Base-by-base conservation (phyloP, 2,329 filamentous ascomycete species). In the Penicillium aurantiogriseum region DNA sequence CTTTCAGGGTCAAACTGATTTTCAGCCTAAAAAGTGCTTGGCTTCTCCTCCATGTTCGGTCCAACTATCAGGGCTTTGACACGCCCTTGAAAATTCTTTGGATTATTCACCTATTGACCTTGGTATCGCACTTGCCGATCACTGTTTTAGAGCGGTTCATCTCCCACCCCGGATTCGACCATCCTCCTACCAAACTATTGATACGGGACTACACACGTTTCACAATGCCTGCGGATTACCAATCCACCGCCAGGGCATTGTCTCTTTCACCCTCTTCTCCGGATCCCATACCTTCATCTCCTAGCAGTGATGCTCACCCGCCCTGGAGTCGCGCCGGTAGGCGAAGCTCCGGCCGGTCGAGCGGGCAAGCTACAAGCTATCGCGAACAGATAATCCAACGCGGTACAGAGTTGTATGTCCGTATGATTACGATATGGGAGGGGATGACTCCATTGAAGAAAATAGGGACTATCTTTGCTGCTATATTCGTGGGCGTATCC, bases 401-500 rank as follows among this genome's bases (percentile, higher is more conserved):
- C 45, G 71, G 70, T 7, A 72, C 73, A 55, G 67, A 67, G 40
- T 54, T 72, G 25, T 74, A 71, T 56, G 70, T 69, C 42, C 71
- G 70, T 8, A 52, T 74, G 10, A 60, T 60, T 39, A 66, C 68
- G 35, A 67, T 74, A 39, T 78, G 75, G 70, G 62, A 68, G 48
- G 69, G 69, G 47, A 74, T 81, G 74, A 76, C 71, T 2, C 63
- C 83, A 1, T 68, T 85, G 55, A 88, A 95, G 73, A 84, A 84
- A 65, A 74, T 85, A 7, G 78, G 87, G 21, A 79, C 87, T 21
- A 73, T 82, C 13, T 58, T 81, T 3, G 84, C 77, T 25, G 75
- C 79, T 9, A 48, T 88, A 17, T 69, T 81, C 0, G 62, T 80
- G n/a, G 74, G 82, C 55, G 78, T 84, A 9, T 69, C 90, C 13